Evolutionary conservation across 2,329 filamentous ascomycete genomes (phyloP), one percentile per base, ranked within the genome.

Genomic region (Nemania bipapillata): DNA sequence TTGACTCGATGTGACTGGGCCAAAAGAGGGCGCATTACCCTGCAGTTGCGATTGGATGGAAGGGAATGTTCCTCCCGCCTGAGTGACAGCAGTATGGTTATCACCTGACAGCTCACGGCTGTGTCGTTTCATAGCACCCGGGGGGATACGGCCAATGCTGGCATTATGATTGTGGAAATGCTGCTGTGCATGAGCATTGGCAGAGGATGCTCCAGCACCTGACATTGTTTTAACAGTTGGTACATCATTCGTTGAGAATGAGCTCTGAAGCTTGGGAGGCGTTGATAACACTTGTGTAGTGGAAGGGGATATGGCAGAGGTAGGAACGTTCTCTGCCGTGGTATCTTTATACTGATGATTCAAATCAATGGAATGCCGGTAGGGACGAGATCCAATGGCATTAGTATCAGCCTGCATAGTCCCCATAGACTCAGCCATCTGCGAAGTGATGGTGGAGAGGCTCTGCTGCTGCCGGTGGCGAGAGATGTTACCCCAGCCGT

Each of bases 231-330:
- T 97, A 76, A 94, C 84, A 7, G 94, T 96, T 4, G 94, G 92
- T 22, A 97, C 86, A 76, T 98, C 94, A 79, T 92, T 96, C 62
- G 93, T 90, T 9, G 96, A 97, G 82, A 92, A 97, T 0, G 95
- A 97, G 52, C 92, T 90, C 80, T 94, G 92, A 66, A 97, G 81
- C 83, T 92, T 93, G 32, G 91, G 89, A 40, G 91, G 88, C 61
- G 88, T 87, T 28, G 87, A 85, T 79, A 91, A 86, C 68, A 80
- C 80, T 68, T 86, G 84, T 65, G 78, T 86, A 28, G 81, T 79
- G 17, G 86, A 80, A 2, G 87, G 82, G 30, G 85, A 80, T 70
- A 85, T 82, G 56, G 81, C 77, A 45, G 75, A 74, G 47, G 77
- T 76, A 28, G 80, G 70, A n/a, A 77, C 69, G 11, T 77, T 73